phyloP scores from a whole-genome alignment of 805 yeast genomes.

The Saturnispora mendoncae region DNA sequence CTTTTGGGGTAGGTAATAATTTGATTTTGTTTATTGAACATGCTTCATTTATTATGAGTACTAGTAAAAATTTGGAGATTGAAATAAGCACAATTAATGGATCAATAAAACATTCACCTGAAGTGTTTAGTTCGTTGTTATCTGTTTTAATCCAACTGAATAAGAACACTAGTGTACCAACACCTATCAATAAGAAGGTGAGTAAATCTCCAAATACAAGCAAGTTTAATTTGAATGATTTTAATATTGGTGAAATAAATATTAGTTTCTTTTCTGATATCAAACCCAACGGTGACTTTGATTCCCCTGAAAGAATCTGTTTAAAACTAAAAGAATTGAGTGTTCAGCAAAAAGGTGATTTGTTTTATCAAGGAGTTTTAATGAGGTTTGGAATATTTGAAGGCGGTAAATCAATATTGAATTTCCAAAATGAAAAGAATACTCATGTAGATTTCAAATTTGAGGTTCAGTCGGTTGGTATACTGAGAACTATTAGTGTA shows the following conservation, averaged over 20 bases:
- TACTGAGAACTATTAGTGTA: slow-evolving; percentile 28
- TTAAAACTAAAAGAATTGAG: slow-evolving; percentile 26
- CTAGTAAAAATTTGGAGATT: slow-evolving; percentile 28
- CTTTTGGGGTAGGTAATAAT: neutral
- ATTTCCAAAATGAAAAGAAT: slow-evolving; percentile 22
- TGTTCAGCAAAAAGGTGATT: slow-evolving; percentile 36
- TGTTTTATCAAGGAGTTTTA: slow-evolving; percentile 41
- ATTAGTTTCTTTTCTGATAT: slow-evolving; percentile 43
- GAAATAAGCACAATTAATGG: slow-evolving; percentile 34
- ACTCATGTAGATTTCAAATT: slow-evolving; percentile 43
- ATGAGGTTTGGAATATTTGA: slow-evolving; percentile 27
- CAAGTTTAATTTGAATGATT: slow-evolving; percentile 28
- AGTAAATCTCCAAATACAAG: neutral
- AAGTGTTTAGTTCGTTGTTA: slow-evolving; percentile 30
- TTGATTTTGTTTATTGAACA: slow-evolving; percentile 2
- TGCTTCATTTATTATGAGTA: slow-evolving; percentile 3
- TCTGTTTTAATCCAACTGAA: slow-evolving; percentile 31
- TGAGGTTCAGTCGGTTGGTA: slow-evolving; percentile 32
- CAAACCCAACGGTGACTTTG: slow-evolving; percentile 32
- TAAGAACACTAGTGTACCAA: slow-evolving; percentile 13
- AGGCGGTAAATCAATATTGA: slow-evolving; percentile 15
- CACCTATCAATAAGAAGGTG: neutral
- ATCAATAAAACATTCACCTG: slow-evolving; percentile 37
- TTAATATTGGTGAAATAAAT: slow-evolving; percentile 31
- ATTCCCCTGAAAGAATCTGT: slow-evolving; percentile 27